phyloP scores from a whole-genome alignment of 257 asterid genomes.

The Solanum paucissectum region DNA sequence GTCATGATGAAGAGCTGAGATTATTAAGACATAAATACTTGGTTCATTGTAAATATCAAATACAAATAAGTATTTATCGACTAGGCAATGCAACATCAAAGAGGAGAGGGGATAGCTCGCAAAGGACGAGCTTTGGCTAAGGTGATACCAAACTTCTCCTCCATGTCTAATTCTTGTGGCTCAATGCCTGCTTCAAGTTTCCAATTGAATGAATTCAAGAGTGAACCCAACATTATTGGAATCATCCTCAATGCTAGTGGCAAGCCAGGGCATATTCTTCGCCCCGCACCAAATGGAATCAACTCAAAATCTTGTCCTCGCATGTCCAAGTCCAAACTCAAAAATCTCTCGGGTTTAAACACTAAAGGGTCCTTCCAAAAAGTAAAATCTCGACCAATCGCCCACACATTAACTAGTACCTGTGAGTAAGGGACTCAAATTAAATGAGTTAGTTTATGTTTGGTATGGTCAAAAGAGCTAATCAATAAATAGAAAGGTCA shows the following conservation, averaged over 20 bases:
- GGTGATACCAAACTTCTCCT: slow-evolving; percentile 1
- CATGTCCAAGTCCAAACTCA: background rate
- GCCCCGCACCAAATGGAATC: slow-evolving; percentile 3
- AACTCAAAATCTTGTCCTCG: background rate
- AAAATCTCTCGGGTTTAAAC: slow-evolving; percentile 13
- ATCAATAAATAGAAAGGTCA: background rate
- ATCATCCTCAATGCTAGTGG: background rate
- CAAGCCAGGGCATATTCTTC: background rate
- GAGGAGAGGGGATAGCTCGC: background rate
- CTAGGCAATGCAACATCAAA: background rate
- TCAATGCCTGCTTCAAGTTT: background rate
- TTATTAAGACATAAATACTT: background rate
- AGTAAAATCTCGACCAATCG: slow-evolving; percentile 13
- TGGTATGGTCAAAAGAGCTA: background rate
- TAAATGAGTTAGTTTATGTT: background rate
- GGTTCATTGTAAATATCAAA: background rate
- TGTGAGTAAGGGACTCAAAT: background rate
- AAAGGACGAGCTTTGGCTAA: background rate
- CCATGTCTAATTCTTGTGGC: background rate
- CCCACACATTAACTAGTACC: slow-evolving; percentile 15
- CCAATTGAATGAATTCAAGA: slow-evolving; percentile 5
- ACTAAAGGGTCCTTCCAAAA: slow-evolving; percentile 11
- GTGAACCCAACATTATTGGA: background rate
- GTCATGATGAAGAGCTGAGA: too few relatives aligned
- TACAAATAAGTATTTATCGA: background rate